Conservation (phyloP, 2,329 filamentous ascomycete genomes). For the Beauveria rudraprayagi region DNA sequence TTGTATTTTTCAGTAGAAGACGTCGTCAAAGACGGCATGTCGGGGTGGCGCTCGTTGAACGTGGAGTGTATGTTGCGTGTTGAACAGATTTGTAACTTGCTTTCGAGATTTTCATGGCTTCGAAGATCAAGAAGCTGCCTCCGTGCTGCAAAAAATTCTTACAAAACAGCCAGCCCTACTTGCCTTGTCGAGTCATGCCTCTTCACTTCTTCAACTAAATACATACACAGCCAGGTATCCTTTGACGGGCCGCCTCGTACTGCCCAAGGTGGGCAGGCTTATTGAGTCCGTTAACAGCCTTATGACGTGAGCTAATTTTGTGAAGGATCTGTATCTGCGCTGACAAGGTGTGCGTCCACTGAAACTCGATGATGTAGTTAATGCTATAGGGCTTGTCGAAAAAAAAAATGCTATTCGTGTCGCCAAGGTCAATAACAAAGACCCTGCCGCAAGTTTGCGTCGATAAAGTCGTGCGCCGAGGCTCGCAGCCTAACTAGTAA, state of each 20-base stretch:
- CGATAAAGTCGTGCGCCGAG: slow-evolving; percentile 16
- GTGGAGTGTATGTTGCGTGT: background rate
- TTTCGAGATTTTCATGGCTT: background rate
- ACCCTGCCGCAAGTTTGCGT: slow-evolving; percentile 18
- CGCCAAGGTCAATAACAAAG: slow-evolving; percentile 26
- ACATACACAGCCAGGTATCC: background rate
- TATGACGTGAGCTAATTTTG: slow-evolving; percentile 19
- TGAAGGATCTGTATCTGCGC: slow-evolving; percentile 20
- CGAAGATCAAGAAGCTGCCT: background rate
- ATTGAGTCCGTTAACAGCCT: background rate
- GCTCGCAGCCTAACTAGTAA: slow-evolving; percentile 23
- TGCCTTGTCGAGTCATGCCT: background rate
- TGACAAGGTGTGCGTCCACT: slow-evolving; percentile 21
- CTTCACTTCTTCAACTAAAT: background rate
- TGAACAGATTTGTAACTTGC: background rate
- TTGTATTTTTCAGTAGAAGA: background rate
- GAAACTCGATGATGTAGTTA: slow-evolving; percentile 22
- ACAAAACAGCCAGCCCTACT: background rate
- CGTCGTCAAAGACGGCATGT: background rate
- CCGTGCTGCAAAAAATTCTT: background rate
- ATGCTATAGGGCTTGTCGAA: slow-evolving; percentile 25
- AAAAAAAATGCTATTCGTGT: slow-evolving; percentile 28
- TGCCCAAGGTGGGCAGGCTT: background rate
- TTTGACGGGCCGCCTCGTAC: background rate
- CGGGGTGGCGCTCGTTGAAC: background rate